Percentiles rank a stretch among this genome's conserved stretches.
Evolutionary conservation across 192 early-diverging fungal genomes (phyloP).

Genomic region (Helicostylum pulchrum): DNA sequence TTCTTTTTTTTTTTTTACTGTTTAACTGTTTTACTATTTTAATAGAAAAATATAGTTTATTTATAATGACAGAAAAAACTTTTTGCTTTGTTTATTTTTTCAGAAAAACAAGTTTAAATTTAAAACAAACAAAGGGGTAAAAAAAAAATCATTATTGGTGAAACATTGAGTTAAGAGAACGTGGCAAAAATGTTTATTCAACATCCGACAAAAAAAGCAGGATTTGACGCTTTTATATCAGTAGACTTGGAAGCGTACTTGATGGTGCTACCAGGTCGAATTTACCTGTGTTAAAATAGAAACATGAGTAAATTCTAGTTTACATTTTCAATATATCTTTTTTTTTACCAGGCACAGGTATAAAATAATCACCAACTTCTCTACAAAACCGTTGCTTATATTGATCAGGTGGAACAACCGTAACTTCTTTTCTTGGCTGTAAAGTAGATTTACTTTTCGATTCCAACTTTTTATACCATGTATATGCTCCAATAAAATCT

Average conservation of each 20-base stretch:
- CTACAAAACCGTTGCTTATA: conserved; percentile 90
- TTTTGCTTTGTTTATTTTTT: too few species aligned
- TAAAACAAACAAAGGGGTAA: too few species aligned
- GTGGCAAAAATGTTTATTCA: conserved; percentile 8
- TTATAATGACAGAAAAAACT: too few species aligned
- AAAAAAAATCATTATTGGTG: not conserved
- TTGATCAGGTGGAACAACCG: conserved; percentile 89
- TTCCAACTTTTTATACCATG: conserved; percentile 97
- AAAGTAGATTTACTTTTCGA: conserved; percentile 64
- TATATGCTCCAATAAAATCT: conserved; percentile 96
- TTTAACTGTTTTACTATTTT: too few species aligned
- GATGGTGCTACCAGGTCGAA: conserved; percentile 5
- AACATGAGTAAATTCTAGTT: not conserved
- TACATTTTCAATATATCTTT: not conserved
- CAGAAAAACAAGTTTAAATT: too few species aligned
- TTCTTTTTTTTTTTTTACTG: too few species aligned
- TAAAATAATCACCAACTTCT: conserved; percentile 86
- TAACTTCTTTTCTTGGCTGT: conserved; percentile 78
- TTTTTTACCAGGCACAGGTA: conserved; percentile 73
- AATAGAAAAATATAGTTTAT: too few species aligned
- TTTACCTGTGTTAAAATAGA: conserved; percentile 4
- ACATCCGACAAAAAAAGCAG: not conserved
- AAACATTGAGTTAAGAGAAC: conserved; percentile 13
- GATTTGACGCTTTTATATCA: not conserved
- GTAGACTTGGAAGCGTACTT: conserved; percentile 4